A percentile compares a stretch with the other conserved stretches of the same genome.
These are phyloP conservation scores for Neurospora sp. DNA, from an alignment of 495 filamentous ascomycete species.

Conservation along the genomic window DNA sequence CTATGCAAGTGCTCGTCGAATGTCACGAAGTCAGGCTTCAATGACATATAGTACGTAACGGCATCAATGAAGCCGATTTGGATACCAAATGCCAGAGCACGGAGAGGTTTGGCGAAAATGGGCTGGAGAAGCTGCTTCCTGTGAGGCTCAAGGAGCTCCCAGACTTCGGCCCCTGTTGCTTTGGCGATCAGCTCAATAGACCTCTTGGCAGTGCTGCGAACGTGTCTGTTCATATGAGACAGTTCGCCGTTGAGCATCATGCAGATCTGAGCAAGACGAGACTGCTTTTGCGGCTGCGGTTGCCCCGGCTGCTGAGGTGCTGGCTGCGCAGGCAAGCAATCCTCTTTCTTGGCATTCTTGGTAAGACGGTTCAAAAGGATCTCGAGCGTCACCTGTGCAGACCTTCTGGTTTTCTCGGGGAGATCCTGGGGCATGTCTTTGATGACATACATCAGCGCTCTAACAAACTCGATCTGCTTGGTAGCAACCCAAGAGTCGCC, in stretches of 20 bases:
- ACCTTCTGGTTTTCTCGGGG: constrained; percentile 71
- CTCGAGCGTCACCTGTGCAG: constrained; percentile 72
- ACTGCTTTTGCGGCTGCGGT: constrained; percentile 26
- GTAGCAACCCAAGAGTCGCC: constrained; percentile 74
- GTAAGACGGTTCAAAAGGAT: constrained; percentile 67
- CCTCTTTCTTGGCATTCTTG: constrained; percentile 61
- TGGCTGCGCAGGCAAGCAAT: constrained; percentile 49
- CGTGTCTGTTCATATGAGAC: constrained; percentile 87
- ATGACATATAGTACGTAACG: constrained; percentile 80
- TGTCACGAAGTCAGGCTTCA: constrained; percentile 74
- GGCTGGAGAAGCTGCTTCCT: constrained; percentile 76
- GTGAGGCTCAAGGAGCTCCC: constrained; percentile 76
- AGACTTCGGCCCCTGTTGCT: constrained; percentile 63
- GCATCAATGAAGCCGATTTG: constrained; percentile 98
- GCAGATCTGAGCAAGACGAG: constrained; percentile 62
- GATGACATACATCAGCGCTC: constrained; percentile 85
- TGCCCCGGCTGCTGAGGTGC: constrained; percentile 22
- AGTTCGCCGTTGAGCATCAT: constrained; percentile 77
- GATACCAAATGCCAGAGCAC: constrained; percentile 80
- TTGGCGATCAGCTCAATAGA: constrained; percentile 73
- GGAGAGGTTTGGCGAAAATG: constrained; percentile 89
- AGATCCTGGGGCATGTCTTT: constrained; percentile 94
- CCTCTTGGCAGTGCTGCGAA: constrained; percentile 72
- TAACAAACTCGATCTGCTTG: constrained; percentile 73
- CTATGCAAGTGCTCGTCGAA: constrained; percentile 88